Conservation (phyloP, 2,329 filamentous ascomycete genomes). For the Penicillium sp. region DNA sequence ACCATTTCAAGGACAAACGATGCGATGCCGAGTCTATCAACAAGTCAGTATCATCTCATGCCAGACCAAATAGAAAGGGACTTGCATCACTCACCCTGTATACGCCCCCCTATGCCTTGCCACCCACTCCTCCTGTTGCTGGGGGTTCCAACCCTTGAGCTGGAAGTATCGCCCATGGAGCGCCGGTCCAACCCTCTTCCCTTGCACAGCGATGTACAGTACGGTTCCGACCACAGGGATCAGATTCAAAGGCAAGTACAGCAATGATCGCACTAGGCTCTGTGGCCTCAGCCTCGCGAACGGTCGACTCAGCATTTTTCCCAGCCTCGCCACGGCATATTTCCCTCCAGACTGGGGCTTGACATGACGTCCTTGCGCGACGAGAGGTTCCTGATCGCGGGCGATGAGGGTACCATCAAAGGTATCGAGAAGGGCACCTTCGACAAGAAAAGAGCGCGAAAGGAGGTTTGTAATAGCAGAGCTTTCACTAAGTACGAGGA, state of each 20-base stretch:
- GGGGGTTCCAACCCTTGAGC: slow-evolving; percentile 75
- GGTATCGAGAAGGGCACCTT: slow-evolving; percentile 80
- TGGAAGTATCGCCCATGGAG: slow-evolving; percentile 75
- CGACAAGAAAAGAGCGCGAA: slow-evolving; percentile 71
- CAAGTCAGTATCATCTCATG: slow-evolving; percentile 3
- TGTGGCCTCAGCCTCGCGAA: slow-evolving; percentile 50
- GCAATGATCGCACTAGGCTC: slow-evolving; percentile 71
- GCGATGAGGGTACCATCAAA: slow-evolving; percentile 72
- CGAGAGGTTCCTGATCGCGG: slow-evolving; percentile 58
- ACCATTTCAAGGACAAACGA: slow-evolving; percentile 82
- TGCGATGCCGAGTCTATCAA: slow-evolving; percentile 64
- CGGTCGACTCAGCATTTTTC: slow-evolving; percentile 56
- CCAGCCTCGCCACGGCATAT: slow-evolving; percentile 56
- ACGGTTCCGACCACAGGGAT: slow-evolving; percentile 84
- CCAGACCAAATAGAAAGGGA: background rate
- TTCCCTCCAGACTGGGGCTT: slow-evolving; percentile 47
- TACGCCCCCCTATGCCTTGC: slow-evolving; percentile 71
- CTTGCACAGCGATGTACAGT: slow-evolving; percentile 76
- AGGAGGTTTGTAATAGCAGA: slow-evolving; percentile 52
- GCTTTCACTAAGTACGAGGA: slow-evolving; percentile 61
- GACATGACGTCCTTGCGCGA: slow-evolving; percentile 72
- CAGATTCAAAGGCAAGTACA: slow-evolving; percentile 90
- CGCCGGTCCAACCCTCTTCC: slow-evolving; percentile 54
- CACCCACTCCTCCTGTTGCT: slow-evolving; percentile 67
- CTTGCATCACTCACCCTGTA: slow-evolving; percentile 62